A percentile compares a stretch with the other conserved stretches of the same genome.
These are phyloP conservation scores for Trichoderma virens DNA, from an alignment of 495 filamentous ascomycete species.

Conservation along the genomic window DNA sequence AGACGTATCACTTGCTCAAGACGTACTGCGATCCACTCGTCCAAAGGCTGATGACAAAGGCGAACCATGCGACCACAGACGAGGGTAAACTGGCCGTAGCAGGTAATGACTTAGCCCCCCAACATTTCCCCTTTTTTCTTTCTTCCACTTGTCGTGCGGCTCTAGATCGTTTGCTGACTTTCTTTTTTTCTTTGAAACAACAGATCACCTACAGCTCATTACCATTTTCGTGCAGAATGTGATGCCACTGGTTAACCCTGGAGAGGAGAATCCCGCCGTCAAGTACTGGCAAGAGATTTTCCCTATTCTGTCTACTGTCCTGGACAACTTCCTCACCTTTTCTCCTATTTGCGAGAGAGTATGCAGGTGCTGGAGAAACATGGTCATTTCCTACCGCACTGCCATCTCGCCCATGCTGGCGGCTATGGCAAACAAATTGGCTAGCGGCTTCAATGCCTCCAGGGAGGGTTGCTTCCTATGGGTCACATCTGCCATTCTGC, in stretches of 20 bases:
- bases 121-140: not conserved
- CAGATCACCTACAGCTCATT: constrained; percentile 83
- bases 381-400: constrained; percentile 91
- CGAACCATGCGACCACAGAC: constrained; percentile 75
- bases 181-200: not conserved
- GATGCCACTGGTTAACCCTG: constrained; percentile 63
- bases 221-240: constrained; percentile 82
- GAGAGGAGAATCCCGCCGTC: constrained; percentile 78
- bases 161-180: not conserved
- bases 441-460: constrained; percentile 72
- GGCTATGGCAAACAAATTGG: constrained; percentile 77
- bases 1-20: constrained; percentile 77
- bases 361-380: constrained; percentile 89
- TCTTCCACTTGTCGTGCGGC: not conserved
- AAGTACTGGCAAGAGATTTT: constrained; percentile 94
- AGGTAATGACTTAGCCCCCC: no score
- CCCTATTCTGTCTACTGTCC: constrained; percentile 72
- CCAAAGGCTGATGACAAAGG: constrained; percentile 73
- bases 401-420: constrained; percentile 80
- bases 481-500: constrained; percentile 89
- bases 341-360: constrained; percentile 86
- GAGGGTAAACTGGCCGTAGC: constrained; percentile 73
- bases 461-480: constrained; percentile 95
- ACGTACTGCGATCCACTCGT: constrained; percentile 92
- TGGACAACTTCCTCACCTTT: constrained; percentile 75